These are phyloP conservation scores for Aureobasidium sp. DNA, from an alignment of 2,329 filamentous ascomycete species.

Conservation along the genomic window DNA sequence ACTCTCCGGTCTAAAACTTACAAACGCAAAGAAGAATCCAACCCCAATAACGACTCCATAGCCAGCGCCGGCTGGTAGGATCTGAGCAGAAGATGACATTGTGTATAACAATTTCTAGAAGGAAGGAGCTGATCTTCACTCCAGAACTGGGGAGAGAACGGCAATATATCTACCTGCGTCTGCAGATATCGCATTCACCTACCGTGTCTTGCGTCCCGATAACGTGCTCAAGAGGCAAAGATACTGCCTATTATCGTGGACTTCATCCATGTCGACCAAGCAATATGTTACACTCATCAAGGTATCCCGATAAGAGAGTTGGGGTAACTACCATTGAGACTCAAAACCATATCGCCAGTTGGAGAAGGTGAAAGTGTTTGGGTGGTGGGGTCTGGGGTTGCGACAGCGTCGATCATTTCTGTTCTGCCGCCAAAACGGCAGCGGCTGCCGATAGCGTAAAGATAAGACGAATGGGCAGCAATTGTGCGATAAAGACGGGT, in stretches of 20 bases:
- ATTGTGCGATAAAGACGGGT: not conserved
- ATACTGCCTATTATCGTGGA: not conserved
- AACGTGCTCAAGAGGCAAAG: not conserved
- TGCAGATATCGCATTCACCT: not conserved
- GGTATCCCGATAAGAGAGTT: not conserved
- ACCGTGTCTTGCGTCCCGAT: not conserved
- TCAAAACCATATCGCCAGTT: not conserved
- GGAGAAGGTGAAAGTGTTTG: constrained; percentile 2
- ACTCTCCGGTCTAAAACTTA: constrained; percentile 20
- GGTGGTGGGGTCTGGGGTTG: constrained; percentile 6
- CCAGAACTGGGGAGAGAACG: not conserved
- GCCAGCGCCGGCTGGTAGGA: constrained; percentile 39
- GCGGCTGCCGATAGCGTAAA: constrained; percentile 5
- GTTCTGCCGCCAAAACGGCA: not conserved
- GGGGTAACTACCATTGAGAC: not conserved
- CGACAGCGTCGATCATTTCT: not conserved
- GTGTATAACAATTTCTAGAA: not conserved
- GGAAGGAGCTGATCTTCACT: no score
- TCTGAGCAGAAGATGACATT: constrained; percentile 15
- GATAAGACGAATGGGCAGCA: constrained; percentile 5
- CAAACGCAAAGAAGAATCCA: constrained; percentile 60
- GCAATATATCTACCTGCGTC: not conserved
- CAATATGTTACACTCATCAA: not conserved
- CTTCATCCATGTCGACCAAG: not conserved
- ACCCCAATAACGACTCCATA: constrained; percentile 71